Evolutionary conservation across 495 filamentous ascomycete genomes (phyloP), one percentile per base, ranked within the genome.

Genomic region (Staphylotrichum tortipilum): DNA sequence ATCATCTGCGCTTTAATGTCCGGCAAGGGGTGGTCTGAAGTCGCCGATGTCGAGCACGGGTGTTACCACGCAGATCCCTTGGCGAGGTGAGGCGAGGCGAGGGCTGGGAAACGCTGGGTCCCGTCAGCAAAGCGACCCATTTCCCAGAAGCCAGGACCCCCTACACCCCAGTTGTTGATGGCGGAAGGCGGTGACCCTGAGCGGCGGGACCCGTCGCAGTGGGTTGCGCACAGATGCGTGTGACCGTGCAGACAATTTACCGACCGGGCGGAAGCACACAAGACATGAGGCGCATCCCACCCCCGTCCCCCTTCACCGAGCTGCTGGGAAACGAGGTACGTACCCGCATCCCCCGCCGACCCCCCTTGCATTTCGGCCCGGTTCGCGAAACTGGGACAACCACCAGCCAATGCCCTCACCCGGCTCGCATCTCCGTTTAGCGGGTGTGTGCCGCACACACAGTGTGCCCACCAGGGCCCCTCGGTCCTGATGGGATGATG

Each of bases 161-260:
- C 47, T n/a, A n/a, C n/a, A n/a, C n/a, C n/a, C n/a, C n/a, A n/a
- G n/a, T n/a, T n/a, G n/a, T n/a, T n/a, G n/a, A n/a, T n/a, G n/a
- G n/a, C n/a, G n/a, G 28, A 37, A 14, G 28, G 35, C 21, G 7
- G 10, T 17, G 33, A 17, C 26, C 19, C 19, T 29, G 30, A 29
- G 14, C 19, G 12, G 8, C 34, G 5, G 29, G 45, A 39, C 54
- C 54, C 49, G 28, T 44, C 28, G 29, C 45, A 45, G 36, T 36
- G 49, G 54, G 52, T 41, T 45, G 49, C 44, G 49, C 54, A 50
- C 50, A 47, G 50, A 53, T 47, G 42, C 37, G 18, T 15, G n/a
- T n/a, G n/a, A n/a, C n/a, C n/a, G n/a, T n/a, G 40, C 24, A 35
- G 33, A 44, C 44, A 55, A 56, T 52, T 52, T 57, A 61, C 58